These are phyloP conservation scores for Apiotrichum akiyoshidainum DNA, from an alignment of 1,284 basidiomycete species.

Conservation along the genomic window DNA sequence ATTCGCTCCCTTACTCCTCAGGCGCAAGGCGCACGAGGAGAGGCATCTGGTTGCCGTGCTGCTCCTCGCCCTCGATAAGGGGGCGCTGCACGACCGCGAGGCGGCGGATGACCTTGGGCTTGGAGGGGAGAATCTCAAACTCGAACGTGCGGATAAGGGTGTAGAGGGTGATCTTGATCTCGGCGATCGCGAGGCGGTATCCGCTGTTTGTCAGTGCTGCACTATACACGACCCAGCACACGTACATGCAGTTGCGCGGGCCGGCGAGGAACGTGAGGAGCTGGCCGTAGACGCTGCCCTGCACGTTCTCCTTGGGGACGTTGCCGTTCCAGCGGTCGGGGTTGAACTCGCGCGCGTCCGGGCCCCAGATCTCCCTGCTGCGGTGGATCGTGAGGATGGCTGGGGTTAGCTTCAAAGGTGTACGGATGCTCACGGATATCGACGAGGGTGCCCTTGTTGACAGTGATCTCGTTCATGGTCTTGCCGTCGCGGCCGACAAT, in stretches of 20 bases:
- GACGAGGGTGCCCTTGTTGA: conserved; percentile 40
- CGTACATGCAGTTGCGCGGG: conserved; percentile 59
- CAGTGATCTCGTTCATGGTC: conserved; percentile 37
- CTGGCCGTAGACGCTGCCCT: conserved; percentile 58
- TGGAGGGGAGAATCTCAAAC: conserved; percentile 54
- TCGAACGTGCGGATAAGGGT: conserved; percentile 59
- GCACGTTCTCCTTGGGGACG: conserved; percentile 43
- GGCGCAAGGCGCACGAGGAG: conserved; percentile 26
- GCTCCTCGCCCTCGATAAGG: conserved; percentile 42
- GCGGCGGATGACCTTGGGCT: conserved; percentile 36
- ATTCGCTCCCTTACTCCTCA: background rate
- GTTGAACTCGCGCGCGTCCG: conserved; percentile 63
- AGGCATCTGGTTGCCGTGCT: conserved; percentile 48
- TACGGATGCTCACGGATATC: conserved; percentile 33
- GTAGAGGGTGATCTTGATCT: conserved; percentile 63
- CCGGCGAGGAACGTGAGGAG: conserved; percentile 60
- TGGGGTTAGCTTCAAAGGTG: background rate
- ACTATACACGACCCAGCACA: background rate
- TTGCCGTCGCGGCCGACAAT: conserved; percentile 48
- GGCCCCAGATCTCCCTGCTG: conserved; percentile 62
- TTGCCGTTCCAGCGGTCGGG: conserved; percentile 30
- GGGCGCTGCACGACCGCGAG: conserved; percentile 48
- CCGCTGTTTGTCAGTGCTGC: background rate
- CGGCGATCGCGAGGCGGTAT: conserved; percentile 59
- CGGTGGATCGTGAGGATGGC: conserved; percentile 58